phyloP scores from a whole-genome alignment of 1,284 basidiomycete genomes.

The Cutaneotrichosporon sp. region DNA sequence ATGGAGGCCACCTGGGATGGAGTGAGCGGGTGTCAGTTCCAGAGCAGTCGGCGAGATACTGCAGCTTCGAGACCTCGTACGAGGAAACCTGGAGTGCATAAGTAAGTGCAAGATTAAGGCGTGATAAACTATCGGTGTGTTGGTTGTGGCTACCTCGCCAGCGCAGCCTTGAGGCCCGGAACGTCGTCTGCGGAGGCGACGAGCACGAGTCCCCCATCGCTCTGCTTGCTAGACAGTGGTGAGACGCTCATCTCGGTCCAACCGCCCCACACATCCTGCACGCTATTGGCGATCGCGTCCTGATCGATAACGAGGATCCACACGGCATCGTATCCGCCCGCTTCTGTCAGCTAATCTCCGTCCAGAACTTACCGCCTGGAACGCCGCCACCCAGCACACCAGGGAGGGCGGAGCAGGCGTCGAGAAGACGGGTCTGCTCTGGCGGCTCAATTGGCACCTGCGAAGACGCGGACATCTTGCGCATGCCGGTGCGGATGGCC shows the following conservation, averaged over 20 bases:
- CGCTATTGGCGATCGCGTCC: constrained; percentile 47
- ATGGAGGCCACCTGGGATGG: too few relatives aligned
- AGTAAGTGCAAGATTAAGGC: not conserved
- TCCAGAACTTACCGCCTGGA: constrained; percentile 68
- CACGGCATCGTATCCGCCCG: constrained; percentile 95
- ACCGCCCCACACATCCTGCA: constrained; percentile 73
- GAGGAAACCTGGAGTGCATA: not conserved
- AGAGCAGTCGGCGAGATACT: too few relatives aligned
- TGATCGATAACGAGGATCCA: constrained; percentile 80
- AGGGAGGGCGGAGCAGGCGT: constrained; percentile 69
- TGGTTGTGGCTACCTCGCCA: constrained; percentile 11
- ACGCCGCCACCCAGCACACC: constrained; percentile 94
- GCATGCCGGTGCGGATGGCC: constrained; percentile 78
- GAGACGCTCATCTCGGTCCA: constrained; percentile 74
- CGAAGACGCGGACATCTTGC: constrained; percentile 75
- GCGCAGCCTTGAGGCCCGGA: constrained; percentile 60
- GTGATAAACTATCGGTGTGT: not conserved
- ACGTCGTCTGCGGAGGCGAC: constrained; percentile 65
- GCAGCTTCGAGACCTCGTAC: not conserved
- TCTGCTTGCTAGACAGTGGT: constrained; percentile 74
- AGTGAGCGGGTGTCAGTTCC: too few relatives aligned
- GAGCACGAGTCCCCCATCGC: constrained; percentile 65
- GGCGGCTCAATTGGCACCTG: constrained; percentile 87
- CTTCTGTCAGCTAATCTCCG: constrained; percentile 52
- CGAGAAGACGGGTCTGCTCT: constrained; percentile 83